These are phyloP conservation scores for Pseudocercospora cruenta DNA, from an alignment of 2,329 filamentous ascomycete species.

Conservation along the genomic window DNA sequence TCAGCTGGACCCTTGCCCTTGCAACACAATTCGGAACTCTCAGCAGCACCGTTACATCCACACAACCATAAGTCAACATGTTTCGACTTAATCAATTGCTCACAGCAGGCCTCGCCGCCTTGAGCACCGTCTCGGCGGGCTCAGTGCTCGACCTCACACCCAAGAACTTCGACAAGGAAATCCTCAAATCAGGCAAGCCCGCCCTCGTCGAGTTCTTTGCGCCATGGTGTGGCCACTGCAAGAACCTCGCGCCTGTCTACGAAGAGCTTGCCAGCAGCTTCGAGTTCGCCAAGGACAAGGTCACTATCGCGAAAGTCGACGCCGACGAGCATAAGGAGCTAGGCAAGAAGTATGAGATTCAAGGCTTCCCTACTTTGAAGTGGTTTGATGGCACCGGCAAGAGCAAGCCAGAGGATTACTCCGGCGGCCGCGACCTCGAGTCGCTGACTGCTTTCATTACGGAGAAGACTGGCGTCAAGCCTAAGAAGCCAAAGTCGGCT, in stretches of 20 bases:
- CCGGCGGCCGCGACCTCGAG: constrained; percentile 83
- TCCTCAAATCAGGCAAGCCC: constrained; percentile 89
- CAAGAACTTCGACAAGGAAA: constrained; percentile 86
- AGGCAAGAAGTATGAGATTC: constrained; percentile 82
- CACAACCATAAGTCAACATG: constrained; percentile 40
- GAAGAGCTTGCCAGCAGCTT: constrained; percentile 83
- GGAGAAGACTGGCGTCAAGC: constrained; percentile 83
- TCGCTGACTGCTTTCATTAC: constrained; percentile 78
- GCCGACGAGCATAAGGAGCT: constrained; percentile 85
- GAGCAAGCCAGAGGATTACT: constrained; percentile 76
- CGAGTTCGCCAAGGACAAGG: constrained; percentile 71
- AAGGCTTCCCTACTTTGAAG: constrained; percentile 96
- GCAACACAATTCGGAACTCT: background rate
- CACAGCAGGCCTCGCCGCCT: constrained; percentile 38
- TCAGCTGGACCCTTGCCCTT: background rate
- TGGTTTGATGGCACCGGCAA: constrained; percentile 96
- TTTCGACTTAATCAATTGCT: constrained; percentile 51
- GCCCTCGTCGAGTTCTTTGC: constrained; percentile 98
- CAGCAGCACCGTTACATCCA: background rate
- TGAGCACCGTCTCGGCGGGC: constrained; percentile 61
- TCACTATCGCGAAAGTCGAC: constrained; percentile 94
- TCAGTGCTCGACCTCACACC: constrained; percentile 89
- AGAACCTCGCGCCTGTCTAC: constrained; percentile 91
- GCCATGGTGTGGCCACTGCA: constrained; percentile 99
- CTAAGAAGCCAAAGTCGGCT: constrained; percentile 72